Percentiles rank a stretch among this genome's conserved stretches.
These are phyloP conservation scores for Aquilaria malaccensis DNA, from an alignment of 345 rosid species.

Conservation along the genomic window DNA sequence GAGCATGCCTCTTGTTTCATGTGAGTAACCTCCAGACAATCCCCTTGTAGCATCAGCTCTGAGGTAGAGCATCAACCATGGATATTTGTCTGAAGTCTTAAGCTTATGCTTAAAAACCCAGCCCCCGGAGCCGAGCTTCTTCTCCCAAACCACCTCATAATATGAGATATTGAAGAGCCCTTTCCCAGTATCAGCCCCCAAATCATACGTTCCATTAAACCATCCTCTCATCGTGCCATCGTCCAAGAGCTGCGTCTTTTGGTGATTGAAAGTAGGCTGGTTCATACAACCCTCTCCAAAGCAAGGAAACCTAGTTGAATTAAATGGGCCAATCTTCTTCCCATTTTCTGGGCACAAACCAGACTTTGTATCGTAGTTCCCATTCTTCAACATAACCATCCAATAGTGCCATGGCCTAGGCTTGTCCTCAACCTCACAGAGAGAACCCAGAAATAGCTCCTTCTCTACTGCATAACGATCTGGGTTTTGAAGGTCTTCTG, in stretches of 20 bases:
- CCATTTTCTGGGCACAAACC: constrained; percentile 70
- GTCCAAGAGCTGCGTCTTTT: constrained; percentile 34
- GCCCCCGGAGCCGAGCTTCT: constrained; percentile 54
- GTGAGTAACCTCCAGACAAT: constrained; percentile 71
- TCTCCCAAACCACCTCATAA: constrained; percentile 68
- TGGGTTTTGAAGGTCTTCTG: constrained; percentile 26
- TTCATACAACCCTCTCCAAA: constrained; percentile 81
- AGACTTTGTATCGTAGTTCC: constrained; percentile 62
- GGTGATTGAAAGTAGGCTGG: constrained; percentile 58
- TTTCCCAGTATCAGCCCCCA: constrained; percentile 23
- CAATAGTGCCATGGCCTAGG: constrained; percentile 83
- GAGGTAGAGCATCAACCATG: constrained; percentile 90
- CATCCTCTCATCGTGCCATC: constrained; percentile 64
- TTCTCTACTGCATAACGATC: constrained; percentile 68
- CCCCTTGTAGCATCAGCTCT: constrained; percentile 83
- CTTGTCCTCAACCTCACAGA: constrained; percentile 51
- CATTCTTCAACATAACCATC: constrained; percentile 92
- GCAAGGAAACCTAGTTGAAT: constrained; percentile 56
- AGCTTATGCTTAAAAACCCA: constrained; percentile 70
- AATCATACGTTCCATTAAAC: constrained; percentile 72
- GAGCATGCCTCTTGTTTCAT: constrained; percentile 80
- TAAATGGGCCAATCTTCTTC: constrained; percentile 35
- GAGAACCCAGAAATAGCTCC: constrained; percentile 62
- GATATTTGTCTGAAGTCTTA: constrained; percentile 62
- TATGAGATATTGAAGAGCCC: constrained; percentile 33